Evolutionary conservation across 257 asterid genomes (phyloP).

Genomic region (Ballota nigra): DNA sequence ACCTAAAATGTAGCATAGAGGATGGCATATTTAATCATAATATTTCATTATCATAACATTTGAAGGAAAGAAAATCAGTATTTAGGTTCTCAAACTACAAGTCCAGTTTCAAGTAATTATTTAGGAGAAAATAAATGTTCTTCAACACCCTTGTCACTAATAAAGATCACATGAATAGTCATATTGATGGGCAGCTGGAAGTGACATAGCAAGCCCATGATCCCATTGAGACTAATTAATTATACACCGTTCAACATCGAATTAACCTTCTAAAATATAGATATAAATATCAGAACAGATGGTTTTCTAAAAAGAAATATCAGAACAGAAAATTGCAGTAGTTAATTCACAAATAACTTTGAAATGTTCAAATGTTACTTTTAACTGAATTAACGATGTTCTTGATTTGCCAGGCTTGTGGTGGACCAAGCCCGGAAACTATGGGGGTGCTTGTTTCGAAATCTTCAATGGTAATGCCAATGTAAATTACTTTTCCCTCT

Average conservation of each 20-base stretch:
- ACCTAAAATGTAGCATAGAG: constrained; percentile 11
- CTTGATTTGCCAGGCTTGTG: neutral
- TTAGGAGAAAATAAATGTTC: constrained; percentile 13
- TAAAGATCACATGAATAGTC: constrained; percentile 2
- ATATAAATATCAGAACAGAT: neutral
- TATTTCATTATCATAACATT: neutral
- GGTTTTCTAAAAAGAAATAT: too few species aligned
- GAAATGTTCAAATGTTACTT: neutral
- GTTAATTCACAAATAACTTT: neutral
- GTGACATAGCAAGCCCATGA: neutral
- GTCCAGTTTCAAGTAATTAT: constrained; percentile 8
- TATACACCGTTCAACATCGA: neutral
- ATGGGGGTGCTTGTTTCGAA: too few species aligned
- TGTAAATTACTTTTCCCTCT: too few species aligned
- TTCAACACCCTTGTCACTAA: constrained; percentile 13
- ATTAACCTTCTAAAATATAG: neutral
- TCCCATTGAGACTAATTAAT: neutral
- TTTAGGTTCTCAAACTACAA: constrained; percentile 3
- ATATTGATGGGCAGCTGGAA: neutral
- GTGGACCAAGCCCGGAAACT: too few species aligned
- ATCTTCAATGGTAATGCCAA: too few species aligned
- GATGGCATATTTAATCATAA: neutral
- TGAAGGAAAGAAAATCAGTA: neutral
- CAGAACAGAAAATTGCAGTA: neutral
- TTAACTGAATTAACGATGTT: neutral